Evolutionary conservation across 2,329 filamentous ascomycete species (phyloP), one percentile per base, ranked within the genome.

Genomic region (Pyrenochaeta sp.): DNA sequence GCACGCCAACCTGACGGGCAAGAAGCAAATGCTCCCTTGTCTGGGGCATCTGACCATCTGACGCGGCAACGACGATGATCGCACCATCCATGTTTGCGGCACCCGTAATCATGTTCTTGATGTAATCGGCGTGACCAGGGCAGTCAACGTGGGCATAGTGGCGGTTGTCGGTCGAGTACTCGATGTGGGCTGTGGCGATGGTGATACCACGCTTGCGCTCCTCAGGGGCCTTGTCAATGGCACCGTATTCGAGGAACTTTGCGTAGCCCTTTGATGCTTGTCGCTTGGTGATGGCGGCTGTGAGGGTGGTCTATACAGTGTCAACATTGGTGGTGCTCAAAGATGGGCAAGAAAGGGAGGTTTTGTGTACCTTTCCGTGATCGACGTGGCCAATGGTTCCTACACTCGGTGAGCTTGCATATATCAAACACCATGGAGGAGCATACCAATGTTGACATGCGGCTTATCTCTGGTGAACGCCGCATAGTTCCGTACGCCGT

Each of bases 41-140:
- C 87, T 99, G 96, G 73, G 95, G 95, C 95, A 99, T 99, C 83
- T 99, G 96, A 77, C 95, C 95, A 77, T 99, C 95, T 32, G 92
- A 97, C 68, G 95, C 95, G 69, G 96, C 96, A 71, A 99, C 96
- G 66, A 99, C 95, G 73, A 99, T 97, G 77, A 99, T 94, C 73
- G 95, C 94, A 73, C 95, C 95, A 73, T 99, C 95, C 95, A 99
- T 99, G 85, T 92, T 96, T 73, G 96, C 94, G 61, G 95, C 93
- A 88, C 95, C 95, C 67, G 95, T 99, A 79, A 99, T 99, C 95
- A 99, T 99, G 89, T 99, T 99, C 88, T 99, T 99, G 85, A 99
- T 98, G 86, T 99, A 99, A 92, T 99, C 95, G 81, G 95, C 95
- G 89, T 99, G 95, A 81, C 95, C 95, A 54, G 95, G 95, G 82